Base-by-base conservation (phyloP, 2,329 filamentous ascomycete species). In the Onygenales sp. region DNA sequence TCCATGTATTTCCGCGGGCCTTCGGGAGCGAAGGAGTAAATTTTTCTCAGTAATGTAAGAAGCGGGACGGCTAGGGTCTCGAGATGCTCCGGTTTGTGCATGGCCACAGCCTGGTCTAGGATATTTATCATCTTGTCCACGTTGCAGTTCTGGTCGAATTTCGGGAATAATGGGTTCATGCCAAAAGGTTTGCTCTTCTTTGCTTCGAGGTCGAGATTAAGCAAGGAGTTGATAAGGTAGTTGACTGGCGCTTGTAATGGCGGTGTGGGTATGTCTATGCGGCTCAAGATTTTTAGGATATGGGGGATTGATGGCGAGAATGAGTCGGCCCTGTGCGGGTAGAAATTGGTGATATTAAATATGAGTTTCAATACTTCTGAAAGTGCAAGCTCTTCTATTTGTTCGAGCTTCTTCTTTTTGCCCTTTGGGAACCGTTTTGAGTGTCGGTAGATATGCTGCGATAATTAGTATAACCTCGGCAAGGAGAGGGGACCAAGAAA, bases 301-400 rank as follows among this genome's bases (percentile, higher is more conserved):
- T 83, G 77, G 9, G 83, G 78, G 43, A 94, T 78, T 2, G 85
- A 82, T 21, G 79, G 73, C 1, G 82, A 82, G 64, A 96, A 94
- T 0, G 75, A 71, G 0, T 74, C 67, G 4, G 73, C 70, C 31
- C 85, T 76, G 43, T 84, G 77, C 3, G 83, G 81, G 62, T 85
- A 86, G 63, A 84, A 83, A 61, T 91, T 84, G 1, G 86, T 87
- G 51, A 95, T 77, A 68, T 96, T 96, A 76, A 94, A 97, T 50
- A 95, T 72, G 42, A 97, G 77, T 64, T 95, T 96, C 49, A 93
- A 74, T 0, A 87, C 92, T 68, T 97, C 92, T 7, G 78, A 78
- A 39, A 97, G 76, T 0, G 91, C 89, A 81, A 92, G 83, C 55
- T 86, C 83, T 58, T 86, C 83, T 78, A 91, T 67, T 53, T 66